Percentiles rank a stretch among this genome's conserved stretches.
phyloP scores from a whole-genome alignment of 345 rosid genomes.

The Murraya paniculata region DNA sequence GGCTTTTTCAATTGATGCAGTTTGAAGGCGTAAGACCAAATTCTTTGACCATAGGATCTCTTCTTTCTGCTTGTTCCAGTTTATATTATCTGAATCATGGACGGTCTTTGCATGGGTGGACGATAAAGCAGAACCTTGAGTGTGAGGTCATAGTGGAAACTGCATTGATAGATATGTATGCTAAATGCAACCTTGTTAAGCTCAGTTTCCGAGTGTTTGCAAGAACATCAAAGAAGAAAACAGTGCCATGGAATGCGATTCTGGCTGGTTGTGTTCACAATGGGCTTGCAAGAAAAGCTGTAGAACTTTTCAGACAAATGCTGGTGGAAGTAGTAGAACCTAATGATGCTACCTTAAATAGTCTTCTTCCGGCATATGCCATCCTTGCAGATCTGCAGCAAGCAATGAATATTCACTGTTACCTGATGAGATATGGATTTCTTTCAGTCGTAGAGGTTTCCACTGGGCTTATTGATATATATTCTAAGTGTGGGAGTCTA shows the following conservation, averaged over 20 bases:
- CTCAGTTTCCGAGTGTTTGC: constrained; percentile 55
- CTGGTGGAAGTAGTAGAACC: constrained; percentile 41
- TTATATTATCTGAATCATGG: constrained; percentile 47
- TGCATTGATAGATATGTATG: constrained; percentile 82
- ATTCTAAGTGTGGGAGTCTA: constrained; percentile 61
- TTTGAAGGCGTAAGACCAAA: constrained; percentile 48
- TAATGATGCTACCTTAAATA: constrained; percentile 50
- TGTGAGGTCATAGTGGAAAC: constrained; percentile 56
- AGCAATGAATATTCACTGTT: constrained; percentile 51
- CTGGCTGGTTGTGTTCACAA: constrained; percentile 57
- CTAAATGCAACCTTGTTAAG: constrained; percentile 57
- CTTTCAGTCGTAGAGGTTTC: constrained; percentile 45
- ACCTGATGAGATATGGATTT: constrained; percentile 48
- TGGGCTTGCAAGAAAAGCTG: constrained; percentile 39
- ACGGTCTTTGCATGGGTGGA: constrained; percentile 76
- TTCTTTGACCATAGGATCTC: constrained; percentile 58
- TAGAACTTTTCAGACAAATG: constrained; percentile 52
- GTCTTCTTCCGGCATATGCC: constrained; percentile 67
- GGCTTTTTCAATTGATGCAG: constrained; percentile 51
- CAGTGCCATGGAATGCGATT: constrained; percentile 74
- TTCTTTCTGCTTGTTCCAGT: constrained; percentile 65
- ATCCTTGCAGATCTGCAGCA: constrained; percentile 48
- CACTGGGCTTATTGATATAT: constrained; percentile 53
- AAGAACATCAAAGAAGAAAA: constrained; percentile 44
- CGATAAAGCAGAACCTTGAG: constrained; percentile 46